These are phyloP conservation scores for Macrophomina pseudophaseolina DNA, from an alignment of 2,329 filamentous ascomycete genomes.

Conservation along the genomic window DNA sequence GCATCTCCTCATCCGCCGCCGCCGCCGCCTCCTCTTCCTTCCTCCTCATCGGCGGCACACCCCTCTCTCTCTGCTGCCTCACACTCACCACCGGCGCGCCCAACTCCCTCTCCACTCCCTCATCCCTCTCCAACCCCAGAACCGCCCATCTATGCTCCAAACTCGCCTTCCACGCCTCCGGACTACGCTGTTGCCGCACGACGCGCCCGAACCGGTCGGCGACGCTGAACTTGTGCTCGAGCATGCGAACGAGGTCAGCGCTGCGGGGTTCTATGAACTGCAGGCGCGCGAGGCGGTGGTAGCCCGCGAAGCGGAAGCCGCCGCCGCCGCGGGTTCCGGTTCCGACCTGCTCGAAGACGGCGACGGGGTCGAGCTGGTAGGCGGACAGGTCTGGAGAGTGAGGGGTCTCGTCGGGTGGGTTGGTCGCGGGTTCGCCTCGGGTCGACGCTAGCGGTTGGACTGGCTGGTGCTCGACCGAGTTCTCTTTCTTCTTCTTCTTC, in stretches of 20 bases:
- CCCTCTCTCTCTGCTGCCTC: background rate
- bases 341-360: slow-evolving; percentile 34
- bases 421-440: background rate
- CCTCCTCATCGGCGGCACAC: background rate
- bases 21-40: background rate
- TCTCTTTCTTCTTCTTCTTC: background rate
- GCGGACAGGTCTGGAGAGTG: background rate
- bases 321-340: background rate
- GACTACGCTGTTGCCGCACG: slow-evolving; percentile 29
- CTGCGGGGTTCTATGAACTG: slow-evolving; percentile 33
- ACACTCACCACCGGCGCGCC: slow-evolving; percentile 32
- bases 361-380: slow-evolving; percentile 27
- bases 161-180: slow-evolving; percentile 33
- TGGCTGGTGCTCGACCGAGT: background rate
- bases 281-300: slow-evolving; percentile 32
- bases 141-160: slow-evolving; percentile 37
- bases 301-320: slow-evolving; percentile 34
- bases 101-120: slow-evolving; percentile 32
- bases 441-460: background rate
- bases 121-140: slow-evolving; percentile 37
- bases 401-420: background rate
- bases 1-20: background rate
- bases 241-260: slow-evolving; percentile 34
- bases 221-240: slow-evolving; percentile 38
- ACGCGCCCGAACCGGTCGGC: slow-evolving; percentile 30